Evolutionary conservation across 1,139 yeast genomes (phyloP), one percentile per base, ranked within the genome.

Genomic region (Nadsonia commutata): DNA sequence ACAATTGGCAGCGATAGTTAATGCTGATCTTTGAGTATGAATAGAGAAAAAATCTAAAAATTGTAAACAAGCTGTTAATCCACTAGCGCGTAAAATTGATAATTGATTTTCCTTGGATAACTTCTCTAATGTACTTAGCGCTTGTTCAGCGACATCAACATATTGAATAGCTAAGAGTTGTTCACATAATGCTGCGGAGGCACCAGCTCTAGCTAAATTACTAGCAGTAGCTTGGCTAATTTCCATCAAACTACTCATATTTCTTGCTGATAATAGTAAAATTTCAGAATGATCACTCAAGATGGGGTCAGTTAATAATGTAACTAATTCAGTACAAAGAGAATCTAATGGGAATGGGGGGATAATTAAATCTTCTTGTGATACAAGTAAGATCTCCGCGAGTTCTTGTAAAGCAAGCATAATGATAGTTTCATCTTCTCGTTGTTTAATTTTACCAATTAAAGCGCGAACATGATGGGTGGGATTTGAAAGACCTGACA

Each of bases 141-240:
- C 88, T 59, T 88, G 96, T 58, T 90, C 98, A 0, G 96, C 94
- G 46, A 90, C 67, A 58, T 90, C 98, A 44, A 90, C 88, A 57
- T 76, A 86, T 46, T 78, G 76, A 18, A 88, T 80, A 52, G 85
- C 94, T 50, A 74, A 59, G 39, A 90, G 62, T 52, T 82, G 82
- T 11, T 69, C 66, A 51, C 83, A 76, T 38, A 90, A 64, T 0
- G 74, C 76, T 37, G 76, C 78, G 11, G 86, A 72, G 1, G 81
- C 82, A 40, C 81, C 78, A 21, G 75, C 75, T 38, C 72, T 69
- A 6, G 84, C 78, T 3, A 86, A 78, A 43, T 71, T 74, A 46
- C 73, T 72, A 11, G 80, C 72, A 41, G 78, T 74, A 41, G 80
- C 80, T 18, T 77, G 76, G 50, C 80, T 73, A 3, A 82, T 84